Evolutionary conservation across 2,329 filamentous ascomycete genomes (phyloP), one percentile per base, ranked within the genome.

Genomic region (Sporothrix brunneoviolacea): DNA sequence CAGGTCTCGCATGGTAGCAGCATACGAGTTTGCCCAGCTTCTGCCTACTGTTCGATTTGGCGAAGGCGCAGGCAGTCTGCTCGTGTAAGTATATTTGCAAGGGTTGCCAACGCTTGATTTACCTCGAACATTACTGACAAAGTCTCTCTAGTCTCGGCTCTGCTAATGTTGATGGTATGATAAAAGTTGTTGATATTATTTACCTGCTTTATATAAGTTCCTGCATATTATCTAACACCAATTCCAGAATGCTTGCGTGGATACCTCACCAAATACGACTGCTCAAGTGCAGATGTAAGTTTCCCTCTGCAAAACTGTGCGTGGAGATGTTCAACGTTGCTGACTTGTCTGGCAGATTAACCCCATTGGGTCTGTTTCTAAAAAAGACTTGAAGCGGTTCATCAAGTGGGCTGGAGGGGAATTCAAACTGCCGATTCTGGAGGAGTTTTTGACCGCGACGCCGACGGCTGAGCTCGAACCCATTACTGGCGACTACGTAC

Each of bases 221-320:
- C n/a, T n/a, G n/a, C n/a, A n/a, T 12, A 37, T 16, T 4, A 16
- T 37, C n/a, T 18, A 35, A n/a, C 15, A 21, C 12, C 79, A 58
- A 77, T 78, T 43, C 10, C 12, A 47, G 41, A 56, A 52, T 58
- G 55, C 50, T 55, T 67, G 13, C 54, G 64, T 24, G 64, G 64
- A 5, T 66, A 87, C 62, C 69, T 85, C 19, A 88, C 84, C n/a
- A 87, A 88, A 65, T 87, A 87, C 60, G 84, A 87, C 61, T 79
- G 75, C 51, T 53, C 50, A 2, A 55, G 51, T 24, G 45, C 54
- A 12, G 53, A 55, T 40, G 48, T 41, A 42, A 8, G 49, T 42
- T 13, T 3, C 9, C 8, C 30, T 15, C 6, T n/a, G n/a, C n/a
- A n/a, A n/a, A n/a, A n/a, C n/a, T n/a, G n/a, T n/a, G n/a, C n/a